A percentile compares a stretch with the other conserved stretches of the same genome.
These are phyloP conservation scores for Xylaria sp. DNA, from an alignment of 2,329 filamentous ascomycete genomes.

Conservation along the genomic window DNA sequence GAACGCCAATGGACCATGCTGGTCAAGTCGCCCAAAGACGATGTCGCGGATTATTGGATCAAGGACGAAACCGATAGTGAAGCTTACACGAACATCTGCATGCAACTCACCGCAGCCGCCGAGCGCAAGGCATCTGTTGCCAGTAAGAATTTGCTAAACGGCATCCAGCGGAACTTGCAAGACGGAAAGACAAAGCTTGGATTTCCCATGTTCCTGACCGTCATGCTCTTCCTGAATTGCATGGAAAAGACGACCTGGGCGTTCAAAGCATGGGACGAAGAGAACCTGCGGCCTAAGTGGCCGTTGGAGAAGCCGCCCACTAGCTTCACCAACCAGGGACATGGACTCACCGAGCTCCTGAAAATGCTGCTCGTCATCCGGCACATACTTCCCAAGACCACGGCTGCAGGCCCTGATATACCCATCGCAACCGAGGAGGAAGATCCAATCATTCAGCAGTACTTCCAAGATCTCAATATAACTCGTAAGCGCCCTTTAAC, in stretches of 20 bases:
- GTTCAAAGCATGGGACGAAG: constrained; percentile 69
- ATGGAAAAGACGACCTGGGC: constrained; percentile 71
- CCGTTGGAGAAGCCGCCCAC: constrained; percentile 61
- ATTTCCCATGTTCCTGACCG: constrained; percentile 64
- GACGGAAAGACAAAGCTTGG: constrained; percentile 63
- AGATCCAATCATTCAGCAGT: constrained; percentile 50
- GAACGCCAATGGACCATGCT: constrained; percentile 64
- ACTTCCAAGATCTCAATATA: constrained; percentile 59
- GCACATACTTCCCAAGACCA: constrained; percentile 59
- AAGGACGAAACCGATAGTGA: constrained; percentile 58
- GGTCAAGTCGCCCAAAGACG: constrained; percentile 48
- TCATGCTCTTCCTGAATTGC: constrained; percentile 65
- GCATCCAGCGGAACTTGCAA: constrained; percentile 63
- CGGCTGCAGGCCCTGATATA: constrained; percentile 47
- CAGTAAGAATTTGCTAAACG: constrained; percentile 59
- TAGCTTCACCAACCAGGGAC: constrained; percentile 61
- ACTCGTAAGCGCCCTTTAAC: constrained; percentile 52
- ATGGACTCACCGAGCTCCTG: constrained; percentile 59
- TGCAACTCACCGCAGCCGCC: constrained; percentile 66
- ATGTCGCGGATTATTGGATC: constrained; percentile 48
- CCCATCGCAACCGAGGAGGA: constrained; percentile 52
- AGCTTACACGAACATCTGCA: constrained; percentile 62
- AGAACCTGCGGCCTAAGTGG: constrained; percentile 61
- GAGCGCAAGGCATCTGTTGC: constrained; percentile 65
- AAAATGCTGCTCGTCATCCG: constrained; percentile 65